Evolutionary conservation across 108 stramenopile species (phyloP).

Genomic region (Skeletonema potamos): DNA sequence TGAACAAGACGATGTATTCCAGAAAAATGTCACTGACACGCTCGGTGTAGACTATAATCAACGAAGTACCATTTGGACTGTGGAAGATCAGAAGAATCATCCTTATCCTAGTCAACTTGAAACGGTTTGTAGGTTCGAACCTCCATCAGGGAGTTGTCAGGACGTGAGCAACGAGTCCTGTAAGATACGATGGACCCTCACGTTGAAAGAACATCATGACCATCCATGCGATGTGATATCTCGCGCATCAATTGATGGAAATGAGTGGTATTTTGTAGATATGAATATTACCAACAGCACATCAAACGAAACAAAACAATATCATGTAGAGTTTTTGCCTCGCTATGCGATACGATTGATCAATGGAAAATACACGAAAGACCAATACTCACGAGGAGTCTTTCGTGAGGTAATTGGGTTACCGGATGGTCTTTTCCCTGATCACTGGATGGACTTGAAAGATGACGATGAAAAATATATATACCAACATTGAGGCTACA

Average conservation of each 20-base stretch:
- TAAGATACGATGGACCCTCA: not conserved
- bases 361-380: conserved; percentile 51
- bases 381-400: conserved; percentile 46
- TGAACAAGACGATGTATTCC: conserved; percentile 40
- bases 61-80: conserved; percentile 48
- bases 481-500: not conserved
- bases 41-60: conserved; percentile 19
- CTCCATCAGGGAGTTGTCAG: not conserved
- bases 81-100: conserved; percentile 63
- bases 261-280: not conserved
- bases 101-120: conserved; percentile 50
- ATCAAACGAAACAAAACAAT: not conserved
- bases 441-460: conserved; percentile 34
- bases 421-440: conserved; percentile 33
- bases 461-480: not conserved
- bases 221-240: not conserved
- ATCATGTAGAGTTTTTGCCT: conserved; percentile 20
- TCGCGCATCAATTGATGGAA: not conserved
- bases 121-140: not conserved
- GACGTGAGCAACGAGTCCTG: not conserved
- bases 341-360: conserved; percentile 52
- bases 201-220: not conserved
- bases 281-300: not conserved
- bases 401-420: conserved; percentile 60
- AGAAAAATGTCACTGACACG: conserved; percentile 5